Evolutionary conservation across 106 monocot genomes (phyloP).

Genomic region (Dactylorhiza incarnata): DNA sequence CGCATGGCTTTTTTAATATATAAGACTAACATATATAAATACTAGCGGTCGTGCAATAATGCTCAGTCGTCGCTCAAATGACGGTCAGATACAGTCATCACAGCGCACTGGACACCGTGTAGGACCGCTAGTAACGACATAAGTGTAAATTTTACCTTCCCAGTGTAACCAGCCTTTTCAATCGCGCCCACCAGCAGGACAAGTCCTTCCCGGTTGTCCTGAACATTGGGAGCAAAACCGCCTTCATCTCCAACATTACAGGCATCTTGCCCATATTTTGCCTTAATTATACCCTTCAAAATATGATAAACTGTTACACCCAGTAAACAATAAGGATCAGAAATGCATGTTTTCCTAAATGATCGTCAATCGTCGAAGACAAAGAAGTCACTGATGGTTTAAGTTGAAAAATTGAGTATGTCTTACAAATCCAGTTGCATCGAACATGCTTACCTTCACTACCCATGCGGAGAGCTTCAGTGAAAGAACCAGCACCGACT

Average conservation of each 20-base stretch:
- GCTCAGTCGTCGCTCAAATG: too few relatives aligned
- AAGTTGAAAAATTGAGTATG: background rate
- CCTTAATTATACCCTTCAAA: slow-evolving; percentile 90
- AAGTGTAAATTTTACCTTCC: slow-evolving; percentile 45
- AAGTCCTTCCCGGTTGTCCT: slow-evolving; percentile 89
- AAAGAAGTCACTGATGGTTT: too few relatives aligned
- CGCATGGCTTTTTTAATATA: too few relatives aligned
- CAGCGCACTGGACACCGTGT: too few relatives aligned
- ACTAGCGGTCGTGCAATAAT: too few relatives aligned
- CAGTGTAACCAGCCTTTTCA: slow-evolving; percentile 91
- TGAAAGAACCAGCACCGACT: slow-evolving; percentile 85
- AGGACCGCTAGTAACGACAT: background rate
- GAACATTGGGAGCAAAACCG: slow-evolving; percentile 96
- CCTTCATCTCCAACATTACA: slow-evolving; percentile 99
- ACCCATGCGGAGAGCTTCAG: slow-evolving; percentile 86
- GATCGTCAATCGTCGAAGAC: too few relatives aligned
- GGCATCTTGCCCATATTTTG: slow-evolving; percentile 99
- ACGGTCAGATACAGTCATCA: too few relatives aligned
- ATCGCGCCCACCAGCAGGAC: slow-evolving; percentile 87
- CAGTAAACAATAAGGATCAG: slow-evolving; percentile 1
- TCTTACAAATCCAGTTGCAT: background rate
- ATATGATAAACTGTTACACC: slow-evolving; percentile 65
- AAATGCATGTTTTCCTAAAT: slow-evolving; percentile 2
- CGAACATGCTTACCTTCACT: slow-evolving; percentile 68
- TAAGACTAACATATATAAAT: too few relatives aligned